Base-by-base conservation (phyloP, 2,329 filamentous ascomycete species). In the Paracoccidioides brasiliensis region DNA sequence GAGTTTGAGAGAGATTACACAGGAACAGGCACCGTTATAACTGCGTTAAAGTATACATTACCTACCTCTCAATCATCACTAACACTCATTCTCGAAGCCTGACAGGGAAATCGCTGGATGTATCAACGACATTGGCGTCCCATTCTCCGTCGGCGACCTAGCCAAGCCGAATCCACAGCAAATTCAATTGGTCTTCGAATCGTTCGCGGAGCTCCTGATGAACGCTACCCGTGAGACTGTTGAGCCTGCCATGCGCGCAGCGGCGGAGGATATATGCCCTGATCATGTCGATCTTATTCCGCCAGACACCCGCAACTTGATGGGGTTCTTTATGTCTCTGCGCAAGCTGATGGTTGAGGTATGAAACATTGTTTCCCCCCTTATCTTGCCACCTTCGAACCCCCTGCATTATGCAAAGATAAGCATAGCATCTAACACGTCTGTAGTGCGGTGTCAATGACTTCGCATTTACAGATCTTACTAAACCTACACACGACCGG, bases 181-280 rank as follows among this genome's bases (percentile, higher is more conserved):
- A 66, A 90, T 97, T 54, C 93, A 98, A 72, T 90, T 93, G 77
- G 90, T 98, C 53, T 95, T 97, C 68, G 93, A 98, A 78, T 95
- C 90, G 86, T 93, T 98, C 64, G 90, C 90, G 57, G 90, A 96
- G 67, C 78, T 96, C 15, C 80, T 97, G 33, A 88, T 96, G 76
- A 96, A 95, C 73, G 85, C 88, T 55, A 96, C 90, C 40, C 86
- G 90, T 64, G 90, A 95, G 62, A 89, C 90, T 5, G 86, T 98
- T 59, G 90, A 95, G 67, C 93, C 93, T 8, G 90, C 90, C 6
- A 95, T 98, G 90, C 85, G 85, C 66, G 90, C 90, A 12, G 91
- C 91, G 0, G 86, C 88, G 15, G 88, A 95, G 62, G 88, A 61
- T 49, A 74, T 95, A 54, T 91, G 83, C 66, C 88, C 87, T 60